Evolutionary conservation across 306 rosid species (phyloP), one percentile per base, ranked within the genome.

Genomic region (Begonia loranthoides): DNA sequence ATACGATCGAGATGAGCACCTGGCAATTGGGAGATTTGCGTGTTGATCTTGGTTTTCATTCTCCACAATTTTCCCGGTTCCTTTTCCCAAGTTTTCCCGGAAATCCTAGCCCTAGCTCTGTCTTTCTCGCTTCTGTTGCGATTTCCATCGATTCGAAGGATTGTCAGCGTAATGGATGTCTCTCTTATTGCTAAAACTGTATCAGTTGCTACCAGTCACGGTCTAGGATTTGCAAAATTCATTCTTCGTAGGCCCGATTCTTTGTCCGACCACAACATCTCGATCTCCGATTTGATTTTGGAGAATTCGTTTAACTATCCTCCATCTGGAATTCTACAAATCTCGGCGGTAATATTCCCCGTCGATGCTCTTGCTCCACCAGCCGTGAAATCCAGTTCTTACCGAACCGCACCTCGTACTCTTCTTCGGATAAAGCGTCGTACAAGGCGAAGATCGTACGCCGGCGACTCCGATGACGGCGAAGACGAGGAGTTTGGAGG

Each of bases 311-410:
- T 65, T 17, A 41, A 60, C 17, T 57, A 59, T 9, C 44, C 76
- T 12, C 45, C 61, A 43, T 28, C 56, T 24, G 70, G 61, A 41
- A 45, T 41, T 16, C 75, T 64, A 43, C 86, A 72, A 48, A 74
- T 85, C 70, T 82, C 87, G 5, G 78, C 90, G n/a, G 68, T 73
- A 39, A 61, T 85, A 19, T 72, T 62, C 34, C 68, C 94, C 13
- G 66, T 75, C 46, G 77, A 83, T 40, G 80, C 94, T 16, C 59
- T 85, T 1, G 90, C 97, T 2, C 94, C 87, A 11, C 97, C 95
- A 2, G 77, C 83, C 12, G 85, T 71, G 24, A 80, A 71, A 64
- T 65, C 85, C 41, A 39, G 45, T 10, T 43, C 79, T 0, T 41
- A 45, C 62, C 56, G 63, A 38, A 52, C 76, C 9, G 61, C 70